Conservation (phyloP, 2,329 filamentous ascomycete genomes). For the Harringtonia aguacate region DNA sequence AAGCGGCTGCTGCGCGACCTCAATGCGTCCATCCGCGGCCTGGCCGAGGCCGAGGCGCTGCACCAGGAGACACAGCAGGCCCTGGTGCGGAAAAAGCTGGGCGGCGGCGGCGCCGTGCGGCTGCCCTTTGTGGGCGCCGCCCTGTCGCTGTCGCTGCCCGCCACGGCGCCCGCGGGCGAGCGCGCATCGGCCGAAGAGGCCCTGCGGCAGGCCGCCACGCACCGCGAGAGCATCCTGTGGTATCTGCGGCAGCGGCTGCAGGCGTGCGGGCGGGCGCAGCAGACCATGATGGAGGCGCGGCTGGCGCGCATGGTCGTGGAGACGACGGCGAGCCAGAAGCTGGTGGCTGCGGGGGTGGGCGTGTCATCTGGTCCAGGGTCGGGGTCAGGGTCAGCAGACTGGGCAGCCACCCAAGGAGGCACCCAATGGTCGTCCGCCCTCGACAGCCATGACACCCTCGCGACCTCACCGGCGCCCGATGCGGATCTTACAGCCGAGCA, state of each 20-base stretch:
- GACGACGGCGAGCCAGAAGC: conserved; percentile 24
- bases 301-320: conserved; percentile 84
- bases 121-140: neutral
- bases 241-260: conserved; percentile 68
- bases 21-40: conserved; percentile 66
- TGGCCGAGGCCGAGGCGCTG: conserved; percentile 73
- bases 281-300: conserved; percentile 86
- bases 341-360: neutral
- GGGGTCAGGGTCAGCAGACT: neutral
- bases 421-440: no score
- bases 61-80: conserved; percentile 65
- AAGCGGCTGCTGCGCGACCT: conserved; percentile 79
- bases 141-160: neutral
- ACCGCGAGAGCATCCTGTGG: conserved; percentile 77
- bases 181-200: conserved; percentile 63
- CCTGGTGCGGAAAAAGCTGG: conserved; percentile 61
- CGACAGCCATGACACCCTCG: neutral
- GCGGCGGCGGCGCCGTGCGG: conserved; percentile 20
- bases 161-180: conserved; percentile 43
- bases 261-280: conserved; percentile 66
- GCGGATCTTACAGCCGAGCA: conserved; percentile 69
- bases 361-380: no score
- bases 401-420: conserved; percentile 5
- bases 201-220: conserved; percentile 53
- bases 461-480: conserved; percentile 15